Percentiles rank a stretch among this genome's conserved stretches.
Evolutionary conservation across 495 filamentous ascomycete species (phyloP).

Genomic region (Penicillium flavigenum): DNA sequence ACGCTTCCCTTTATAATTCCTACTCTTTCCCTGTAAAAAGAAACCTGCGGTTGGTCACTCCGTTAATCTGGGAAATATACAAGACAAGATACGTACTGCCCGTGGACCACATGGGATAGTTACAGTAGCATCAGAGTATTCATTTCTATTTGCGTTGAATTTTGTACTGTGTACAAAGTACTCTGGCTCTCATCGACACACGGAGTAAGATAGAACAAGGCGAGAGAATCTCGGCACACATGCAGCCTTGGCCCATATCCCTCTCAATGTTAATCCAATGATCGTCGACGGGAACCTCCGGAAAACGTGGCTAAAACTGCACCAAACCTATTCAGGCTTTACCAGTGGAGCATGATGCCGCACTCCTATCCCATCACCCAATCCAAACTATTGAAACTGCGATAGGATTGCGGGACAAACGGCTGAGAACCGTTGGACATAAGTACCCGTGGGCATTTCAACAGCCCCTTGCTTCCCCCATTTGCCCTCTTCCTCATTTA

Average conservation of each 20-base stretch:
- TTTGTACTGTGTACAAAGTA: no score
- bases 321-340: neutral
- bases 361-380: neutral
- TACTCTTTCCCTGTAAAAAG: no score
- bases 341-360: neutral
- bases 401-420: neutral
- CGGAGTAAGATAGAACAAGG: no score
- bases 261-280: neutral
- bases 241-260: neutral
- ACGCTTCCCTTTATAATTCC: no score
- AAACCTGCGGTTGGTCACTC: no score
- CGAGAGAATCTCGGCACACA: neutral
- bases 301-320: neutral
- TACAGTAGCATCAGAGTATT: no score
- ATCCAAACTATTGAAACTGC: neutral
- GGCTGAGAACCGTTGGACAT: neutral
- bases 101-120: no score
- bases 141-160: neutral
- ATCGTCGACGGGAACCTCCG: slow-evolving; percentile 2
- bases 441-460: neutral
- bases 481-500: neutral
- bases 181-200: no score
- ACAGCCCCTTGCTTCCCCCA: neutral
- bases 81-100: no score
- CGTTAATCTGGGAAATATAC: no score